phyloP scores from a whole-genome alignment of 805 yeast species.

The Ogataea neopini region DNA sequence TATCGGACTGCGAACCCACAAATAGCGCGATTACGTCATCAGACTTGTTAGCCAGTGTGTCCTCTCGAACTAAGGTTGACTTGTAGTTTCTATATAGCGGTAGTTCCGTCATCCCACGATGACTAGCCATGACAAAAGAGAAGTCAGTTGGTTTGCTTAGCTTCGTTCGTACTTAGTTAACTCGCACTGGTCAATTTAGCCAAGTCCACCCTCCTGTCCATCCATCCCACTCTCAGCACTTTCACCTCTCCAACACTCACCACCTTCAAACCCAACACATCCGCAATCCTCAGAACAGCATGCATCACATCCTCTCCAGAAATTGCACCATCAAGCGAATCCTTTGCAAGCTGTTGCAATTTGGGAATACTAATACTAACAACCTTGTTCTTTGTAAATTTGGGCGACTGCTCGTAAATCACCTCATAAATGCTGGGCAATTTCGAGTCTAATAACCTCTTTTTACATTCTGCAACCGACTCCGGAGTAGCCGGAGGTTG shows the following conservation, averaged over 20 bases:
- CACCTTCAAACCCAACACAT: constrained; percentile 14
- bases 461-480: neutral
- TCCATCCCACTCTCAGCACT: constrained; percentile 21
- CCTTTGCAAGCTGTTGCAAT: constrained; percentile 22
- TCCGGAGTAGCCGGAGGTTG: constrained; percentile 12
- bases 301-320: constrained; percentile 21
- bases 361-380: constrained; percentile 17
- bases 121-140: no score
- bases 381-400: constrained; percentile 6
- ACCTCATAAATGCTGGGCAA: constrained; percentile 26
- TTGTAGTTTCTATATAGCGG: no score
- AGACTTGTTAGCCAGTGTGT: no score
- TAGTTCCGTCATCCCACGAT: no score
- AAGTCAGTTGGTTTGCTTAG: no score
- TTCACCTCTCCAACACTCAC: constrained; percentile 22
- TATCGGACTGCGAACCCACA: no score
- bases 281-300: constrained; percentile 12
- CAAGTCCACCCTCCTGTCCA: constrained; percentile 24
- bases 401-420: constrained; percentile 27
- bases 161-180: no score
- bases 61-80: no score
- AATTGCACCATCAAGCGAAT: constrained; percentile 22
- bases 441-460: constrained; percentile 20
- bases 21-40: neutral
- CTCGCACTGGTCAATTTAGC: constrained; percentile 6